phyloP scores from a whole-genome alignment of 306 rosid genomes.

The Quillaja saponaria region DNA sequence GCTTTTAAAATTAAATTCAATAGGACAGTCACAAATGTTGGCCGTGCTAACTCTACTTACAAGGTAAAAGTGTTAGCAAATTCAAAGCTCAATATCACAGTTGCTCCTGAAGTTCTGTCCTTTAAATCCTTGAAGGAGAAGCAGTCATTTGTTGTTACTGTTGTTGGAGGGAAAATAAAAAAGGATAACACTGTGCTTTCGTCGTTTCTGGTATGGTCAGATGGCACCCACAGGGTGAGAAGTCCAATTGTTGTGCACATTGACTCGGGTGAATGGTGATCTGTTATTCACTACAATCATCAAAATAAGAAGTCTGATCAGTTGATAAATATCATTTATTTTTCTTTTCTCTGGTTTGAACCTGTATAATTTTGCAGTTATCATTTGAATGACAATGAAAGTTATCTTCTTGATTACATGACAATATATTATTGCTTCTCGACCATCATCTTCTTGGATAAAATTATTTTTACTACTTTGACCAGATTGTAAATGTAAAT shows the following conservation, averaged over 20 bases:
- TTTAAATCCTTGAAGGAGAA: conserved; percentile 31
- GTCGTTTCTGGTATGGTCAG: conserved; percentile 35
- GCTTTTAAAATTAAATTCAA: background rate
- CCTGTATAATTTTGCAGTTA: no score
- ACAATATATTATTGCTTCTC: no score
- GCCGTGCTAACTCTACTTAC: conserved; percentile 29
- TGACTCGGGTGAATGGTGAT: no score
- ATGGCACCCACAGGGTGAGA: conserved; percentile 31
- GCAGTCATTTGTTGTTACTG: conserved; percentile 32
- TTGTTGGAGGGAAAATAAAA: conserved; percentile 17
- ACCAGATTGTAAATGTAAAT: no score
- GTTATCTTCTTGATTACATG: no score
- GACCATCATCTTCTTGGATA: no score
- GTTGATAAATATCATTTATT: no score
- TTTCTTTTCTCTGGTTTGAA: no score
- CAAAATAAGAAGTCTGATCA: no score
- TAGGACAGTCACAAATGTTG: conserved; percentile 30
- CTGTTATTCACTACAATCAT: no score
- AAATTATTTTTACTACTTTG: no score
- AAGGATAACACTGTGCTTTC: background rate
- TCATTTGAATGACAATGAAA: no score
- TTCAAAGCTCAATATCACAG: conserved; percentile 12
- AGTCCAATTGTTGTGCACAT: conserved; percentile 22
- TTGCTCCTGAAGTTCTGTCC: conserved; percentile 31
- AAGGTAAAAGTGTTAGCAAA: conserved; percentile 4